Percentiles rank a stretch among this genome's conserved stretches.
Evolutionary conservation across 2,329 filamentous ascomycete species (phyloP).

Genomic region (Cercospora janseana): DNA sequence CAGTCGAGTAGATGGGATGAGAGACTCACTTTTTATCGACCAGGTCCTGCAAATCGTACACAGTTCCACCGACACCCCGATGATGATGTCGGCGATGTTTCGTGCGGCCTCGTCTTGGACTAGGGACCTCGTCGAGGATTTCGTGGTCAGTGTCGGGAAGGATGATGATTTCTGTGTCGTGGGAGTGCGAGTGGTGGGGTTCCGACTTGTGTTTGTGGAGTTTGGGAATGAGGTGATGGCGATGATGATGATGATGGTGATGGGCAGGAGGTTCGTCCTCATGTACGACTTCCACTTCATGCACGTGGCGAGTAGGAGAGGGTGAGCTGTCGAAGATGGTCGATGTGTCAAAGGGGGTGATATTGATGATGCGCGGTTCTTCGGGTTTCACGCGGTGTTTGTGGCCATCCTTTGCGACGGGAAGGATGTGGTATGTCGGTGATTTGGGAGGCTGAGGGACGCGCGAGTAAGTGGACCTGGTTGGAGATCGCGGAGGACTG

Average conservation of each 20-base stretch:
- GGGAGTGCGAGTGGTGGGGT: no score
- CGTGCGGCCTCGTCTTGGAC: neutral
- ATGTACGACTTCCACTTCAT: neutral
- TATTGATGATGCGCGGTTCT: constrained; percentile 9
- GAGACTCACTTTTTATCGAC: constrained; percentile 17
- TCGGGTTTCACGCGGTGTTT: constrained; percentile 10
- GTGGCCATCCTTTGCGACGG: neutral
- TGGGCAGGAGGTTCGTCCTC: no score
- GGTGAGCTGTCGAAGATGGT: neutral
- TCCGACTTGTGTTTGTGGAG: no score
- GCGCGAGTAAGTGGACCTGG: neutral
- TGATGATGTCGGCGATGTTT: constrained; percentile 12
- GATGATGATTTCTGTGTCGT: no score
- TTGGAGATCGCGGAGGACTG: constrained; percentile 1
- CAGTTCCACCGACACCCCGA: no score
- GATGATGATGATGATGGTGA: no score
- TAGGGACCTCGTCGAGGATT: constrained; percentile 12
- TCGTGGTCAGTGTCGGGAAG: no score
- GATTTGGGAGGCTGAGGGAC: neutral
- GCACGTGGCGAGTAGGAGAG: constrained; percentile 1
- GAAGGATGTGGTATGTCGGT: neutral
- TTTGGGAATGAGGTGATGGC: no score
- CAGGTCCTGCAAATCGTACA: constrained; percentile 17
- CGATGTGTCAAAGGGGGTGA: constrained; percentile 9
- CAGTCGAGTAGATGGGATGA: neutral